Percentiles rank a stretch among this genome's conserved stretches.
These are phyloP conservation scores for Chionographis japonica DNA, from an alignment of 106 monocot species.

Conservation along the genomic window DNA sequence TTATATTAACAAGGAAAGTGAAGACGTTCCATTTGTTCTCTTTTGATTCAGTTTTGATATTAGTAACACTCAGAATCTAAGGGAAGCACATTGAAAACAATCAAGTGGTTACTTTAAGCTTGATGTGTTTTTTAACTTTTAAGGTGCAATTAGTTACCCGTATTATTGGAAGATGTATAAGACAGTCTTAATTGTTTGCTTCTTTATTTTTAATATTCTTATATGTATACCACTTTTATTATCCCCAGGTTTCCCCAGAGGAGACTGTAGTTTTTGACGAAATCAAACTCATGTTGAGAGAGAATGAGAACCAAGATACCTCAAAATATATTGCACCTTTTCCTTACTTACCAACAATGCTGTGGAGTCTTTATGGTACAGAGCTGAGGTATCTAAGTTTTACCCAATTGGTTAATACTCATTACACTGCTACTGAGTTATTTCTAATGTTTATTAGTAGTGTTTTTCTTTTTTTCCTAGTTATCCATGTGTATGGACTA, in stretches of 20 bases:
- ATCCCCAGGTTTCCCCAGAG: conserved; percentile 58
- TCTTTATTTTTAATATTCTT: neutral
- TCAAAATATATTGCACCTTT: conserved; percentile 47
- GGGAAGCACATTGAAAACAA: neutral
- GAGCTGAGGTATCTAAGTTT: conserved; percentile 59
- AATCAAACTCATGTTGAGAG: conserved; percentile 54
- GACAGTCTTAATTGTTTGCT: neutral
- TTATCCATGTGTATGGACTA: too few relatives aligned
- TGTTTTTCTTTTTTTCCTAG: too few relatives aligned
- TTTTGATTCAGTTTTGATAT: too few relatives aligned
- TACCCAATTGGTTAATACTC: too few relatives aligned
- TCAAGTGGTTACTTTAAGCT: neutral
- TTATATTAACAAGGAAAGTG: too few relatives aligned
- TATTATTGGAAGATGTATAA: neutral
- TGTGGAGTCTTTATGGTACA: conserved; percentile 83
- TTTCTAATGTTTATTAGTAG: too few relatives aligned
- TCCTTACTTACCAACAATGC: conserved; percentile 72
- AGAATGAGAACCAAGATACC: conserved; percentile 32
- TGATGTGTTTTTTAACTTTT: neutral
- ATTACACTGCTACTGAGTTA: too few relatives aligned
- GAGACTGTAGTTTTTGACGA: conserved; percentile 53
- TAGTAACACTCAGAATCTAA: too few relatives aligned
- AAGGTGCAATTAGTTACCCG: neutral
- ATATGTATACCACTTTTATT: neutral
- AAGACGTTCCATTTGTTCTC: neutral